Conservation (phyloP, 768 basidiomycete species). For the Suillus tomentosus region DNA sequence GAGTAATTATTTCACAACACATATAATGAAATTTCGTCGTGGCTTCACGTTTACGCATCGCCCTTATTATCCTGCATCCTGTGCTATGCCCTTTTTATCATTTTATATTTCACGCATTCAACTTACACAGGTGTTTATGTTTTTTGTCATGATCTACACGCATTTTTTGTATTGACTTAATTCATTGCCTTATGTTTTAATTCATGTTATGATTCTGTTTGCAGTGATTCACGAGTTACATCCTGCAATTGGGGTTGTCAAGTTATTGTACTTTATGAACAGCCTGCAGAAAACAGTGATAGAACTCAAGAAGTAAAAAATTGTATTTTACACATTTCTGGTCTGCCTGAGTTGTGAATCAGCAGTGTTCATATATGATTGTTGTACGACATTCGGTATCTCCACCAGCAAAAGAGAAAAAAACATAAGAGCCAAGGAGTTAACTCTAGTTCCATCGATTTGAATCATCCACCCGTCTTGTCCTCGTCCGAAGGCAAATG, state of each 20-base stretch:
- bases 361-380: not conserved
- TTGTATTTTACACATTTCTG: no score
- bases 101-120: conserved; percentile 3
- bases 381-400: not conserved
- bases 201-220: not conserved
- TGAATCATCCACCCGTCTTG: not conserved
- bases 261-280: not conserved
- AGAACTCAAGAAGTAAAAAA: no score
- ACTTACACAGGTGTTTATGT: not conserved
- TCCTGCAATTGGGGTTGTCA: conserved; percentile 1
- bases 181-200: not conserved
- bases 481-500: not conserved
- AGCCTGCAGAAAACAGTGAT: no score
- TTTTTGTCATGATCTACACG: not conserved
- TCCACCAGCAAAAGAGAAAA: not conserved
- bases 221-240: not conserved
- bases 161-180: conserved; percentile 4
- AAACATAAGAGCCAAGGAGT: not conserved
- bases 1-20: not conserved
- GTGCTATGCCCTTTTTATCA: conserved; percentile 3
- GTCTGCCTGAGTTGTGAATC: no score
- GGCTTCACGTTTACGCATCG: not conserved
- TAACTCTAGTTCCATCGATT: not conserved
- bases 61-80: conserved; percentile 1
- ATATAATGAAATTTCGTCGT: not conserved